Conservation (phyloP, 352 stramenopile genomes). For the Pythium brassicae region DNA sequence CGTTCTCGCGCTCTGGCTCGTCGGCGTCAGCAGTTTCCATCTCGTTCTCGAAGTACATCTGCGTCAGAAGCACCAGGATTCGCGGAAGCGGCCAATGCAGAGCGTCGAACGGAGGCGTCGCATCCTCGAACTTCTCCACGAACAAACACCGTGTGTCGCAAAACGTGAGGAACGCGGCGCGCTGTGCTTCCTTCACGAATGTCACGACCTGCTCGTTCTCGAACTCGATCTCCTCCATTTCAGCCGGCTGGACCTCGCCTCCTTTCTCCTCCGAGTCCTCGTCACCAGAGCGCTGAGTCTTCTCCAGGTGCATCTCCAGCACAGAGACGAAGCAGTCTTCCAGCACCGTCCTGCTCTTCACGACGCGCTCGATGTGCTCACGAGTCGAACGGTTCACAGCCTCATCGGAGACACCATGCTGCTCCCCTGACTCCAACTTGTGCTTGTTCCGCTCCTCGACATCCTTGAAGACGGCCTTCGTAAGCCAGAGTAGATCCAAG, state of each 20-base stretch:
- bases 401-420: slow-evolving; percentile 5
- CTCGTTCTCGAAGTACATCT: slow-evolving; percentile 82
- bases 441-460: slow-evolving; percentile 15
- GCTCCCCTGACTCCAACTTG: slow-evolving; percentile 11
- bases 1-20: slow-evolving; percentile 32
- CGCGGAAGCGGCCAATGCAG: slow-evolving; percentile 71
- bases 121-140: slow-evolving; percentile 76
- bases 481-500: slow-evolving; percentile 74
- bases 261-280: slow-evolving; percentile 28
- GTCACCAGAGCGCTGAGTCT: slow-evolving; percentile 17
- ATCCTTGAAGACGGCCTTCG: slow-evolving; percentile 55
- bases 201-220: slow-evolving; percentile 39
- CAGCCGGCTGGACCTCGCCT: slow-evolving; percentile 18
- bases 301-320: slow-evolving; percentile 73
- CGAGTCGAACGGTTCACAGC: slow-evolving; percentile 5
- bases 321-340: slow-evolving; percentile 63
- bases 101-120: slow-evolving; percentile 42
- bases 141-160: slow-evolving; percentile 80
- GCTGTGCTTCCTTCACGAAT: slow-evolving; percentile 64
- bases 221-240: slow-evolving; percentile 69
- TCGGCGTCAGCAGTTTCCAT: slow-evolving; percentile 37
- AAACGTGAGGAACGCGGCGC: slow-evolving; percentile 68
- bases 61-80: slow-evolving; percentile 59
- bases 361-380: slow-evolving; percentile 41
- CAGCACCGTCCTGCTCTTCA: slow-evolving; percentile 30